Evolutionary conservation across 805 yeast genomes (phyloP).

Genomic region (Teunomyces atbi): DNA sequence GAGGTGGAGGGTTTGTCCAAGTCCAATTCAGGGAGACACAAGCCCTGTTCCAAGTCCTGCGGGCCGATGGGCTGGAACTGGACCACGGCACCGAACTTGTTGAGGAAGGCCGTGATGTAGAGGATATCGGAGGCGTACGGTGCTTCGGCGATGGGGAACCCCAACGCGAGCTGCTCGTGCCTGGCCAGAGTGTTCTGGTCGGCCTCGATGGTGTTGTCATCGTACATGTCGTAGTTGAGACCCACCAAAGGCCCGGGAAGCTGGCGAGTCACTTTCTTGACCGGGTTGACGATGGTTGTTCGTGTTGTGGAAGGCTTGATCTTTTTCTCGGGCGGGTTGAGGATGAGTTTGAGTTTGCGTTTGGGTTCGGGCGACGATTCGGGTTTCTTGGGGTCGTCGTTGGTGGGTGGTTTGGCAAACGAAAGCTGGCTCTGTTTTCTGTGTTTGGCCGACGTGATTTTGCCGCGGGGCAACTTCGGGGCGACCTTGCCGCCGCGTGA

Average conservation of each 20-base stretch:
- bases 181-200: constrained; percentile 13
- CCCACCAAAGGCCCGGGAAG: constrained; percentile 42
- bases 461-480: constrained; percentile 22
- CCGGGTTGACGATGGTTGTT: constrained; percentile 19
- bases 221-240: constrained; percentile 35
- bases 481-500: constrained; percentile 35
- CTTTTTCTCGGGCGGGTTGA: not conserved
- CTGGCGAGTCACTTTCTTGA: constrained; percentile 29
- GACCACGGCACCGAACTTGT: constrained; percentile 28
- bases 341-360: not conserved
- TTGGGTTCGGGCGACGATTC: too few relatives aligned
- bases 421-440: constrained; percentile 16
- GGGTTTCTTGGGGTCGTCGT: too few relatives aligned
- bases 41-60: constrained; percentile 35
- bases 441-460: constrained; percentile 24
- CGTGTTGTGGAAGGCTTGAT: constrained; percentile 1
- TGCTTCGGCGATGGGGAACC: constrained; percentile 25
- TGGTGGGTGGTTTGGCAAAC: not conserved
- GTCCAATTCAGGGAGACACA: constrained; percentile 20
- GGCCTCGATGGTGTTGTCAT: constrained; percentile 29
- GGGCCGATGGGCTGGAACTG: constrained; percentile 31
- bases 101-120: constrained; percentile 30
- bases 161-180: constrained; percentile 32
- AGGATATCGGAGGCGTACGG: constrained; percentile 34
- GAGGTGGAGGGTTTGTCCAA: constrained; percentile 1